Percentiles rank a stretch among this genome's conserved stretches.
phyloP scores from a whole-genome alignment of 306 rosid species.

The Dryas alaskensis region DNA sequence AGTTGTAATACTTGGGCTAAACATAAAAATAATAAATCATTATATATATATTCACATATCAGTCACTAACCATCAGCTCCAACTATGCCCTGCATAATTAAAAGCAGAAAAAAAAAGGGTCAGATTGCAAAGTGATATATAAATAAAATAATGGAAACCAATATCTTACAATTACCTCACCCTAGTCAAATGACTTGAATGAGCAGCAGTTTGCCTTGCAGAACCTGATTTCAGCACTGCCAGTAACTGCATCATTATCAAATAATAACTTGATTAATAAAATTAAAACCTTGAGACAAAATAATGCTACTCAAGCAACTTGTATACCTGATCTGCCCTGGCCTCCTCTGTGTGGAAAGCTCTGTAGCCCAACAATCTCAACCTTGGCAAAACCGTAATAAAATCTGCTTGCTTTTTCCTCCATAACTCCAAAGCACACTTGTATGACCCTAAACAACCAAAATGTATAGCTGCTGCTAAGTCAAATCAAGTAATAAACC shows the following conservation, averaged over 20 bases:
- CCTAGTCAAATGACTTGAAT: conserved; percentile 27
- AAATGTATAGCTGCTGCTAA: neutral
- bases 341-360: conserved; percentile 15
- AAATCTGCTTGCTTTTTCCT: conserved; percentile 28
- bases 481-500: neutral
- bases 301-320: conserved; percentile 5
- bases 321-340: conserved; percentile 15
- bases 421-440: conserved; percentile 31
- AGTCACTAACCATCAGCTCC: conserved; percentile 50
- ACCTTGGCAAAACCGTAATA: conserved; percentile 27
- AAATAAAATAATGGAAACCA: conserved; percentile 6
- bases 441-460: conserved; percentile 29
- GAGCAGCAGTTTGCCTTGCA: conserved; percentile 18
- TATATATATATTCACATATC: neutral
- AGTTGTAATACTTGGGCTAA: neutral
- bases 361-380: conserved; percentile 18
- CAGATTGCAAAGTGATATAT: conserved; percentile 3
- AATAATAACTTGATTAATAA: conserved; percentile 1
- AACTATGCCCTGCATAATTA: conserved; percentile 45
- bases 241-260: conserved; percentile 31
- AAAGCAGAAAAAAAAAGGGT: conserved; percentile 17
- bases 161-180: conserved; percentile 30
- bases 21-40: neutral
- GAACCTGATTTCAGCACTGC: conserved; percentile 21
- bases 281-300: neutral